These are phyloP conservation scores for Mallotus repandus DNA, from an alignment of 441 rosid genomes.

Conservation along the genomic window DNA sequence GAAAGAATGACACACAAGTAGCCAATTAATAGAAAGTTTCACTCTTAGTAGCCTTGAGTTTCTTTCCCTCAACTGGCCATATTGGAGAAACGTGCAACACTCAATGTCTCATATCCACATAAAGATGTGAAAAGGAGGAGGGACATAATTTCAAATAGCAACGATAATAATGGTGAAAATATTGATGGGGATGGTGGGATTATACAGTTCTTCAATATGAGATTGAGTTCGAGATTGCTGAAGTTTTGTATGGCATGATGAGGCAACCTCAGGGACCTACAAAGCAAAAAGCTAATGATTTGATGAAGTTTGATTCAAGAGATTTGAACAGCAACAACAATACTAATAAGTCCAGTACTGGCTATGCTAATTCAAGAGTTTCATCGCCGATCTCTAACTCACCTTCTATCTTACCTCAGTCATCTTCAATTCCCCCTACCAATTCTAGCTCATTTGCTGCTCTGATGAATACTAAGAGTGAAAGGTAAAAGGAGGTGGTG, in stretches of 20 bases:
- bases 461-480: conserved; percentile 54
- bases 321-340: conserved; percentile 35
- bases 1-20: background rate
- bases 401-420: conserved; percentile 41
- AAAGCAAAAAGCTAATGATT: conserved; percentile 58
- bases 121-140: background rate
- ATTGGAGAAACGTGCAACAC: background rate
- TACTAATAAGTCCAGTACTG: conserved; percentile 3
- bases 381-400: conserved; percentile 83
- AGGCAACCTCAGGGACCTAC: conserved; percentile 69
- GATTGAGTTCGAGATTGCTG: conserved; percentile 95
- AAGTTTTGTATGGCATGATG: conserved; percentile 89
- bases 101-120: background rate
- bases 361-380: conserved; percentile 78
- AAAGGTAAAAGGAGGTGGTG: too few species aligned
- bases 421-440: conserved; percentile 49
- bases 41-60: background rate
- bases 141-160: background rate
- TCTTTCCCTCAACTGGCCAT: background rate
- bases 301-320: conserved; percentile 30
- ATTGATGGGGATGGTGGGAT: background rate
- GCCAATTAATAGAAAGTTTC: background rate
- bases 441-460: conserved; percentile 57
- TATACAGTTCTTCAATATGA: conserved; percentile 34
- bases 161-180: background rate